phyloP scores from a whole-genome alignment of 1,139 yeast genomes.

The Blastobotrys capitulatus region DNA sequence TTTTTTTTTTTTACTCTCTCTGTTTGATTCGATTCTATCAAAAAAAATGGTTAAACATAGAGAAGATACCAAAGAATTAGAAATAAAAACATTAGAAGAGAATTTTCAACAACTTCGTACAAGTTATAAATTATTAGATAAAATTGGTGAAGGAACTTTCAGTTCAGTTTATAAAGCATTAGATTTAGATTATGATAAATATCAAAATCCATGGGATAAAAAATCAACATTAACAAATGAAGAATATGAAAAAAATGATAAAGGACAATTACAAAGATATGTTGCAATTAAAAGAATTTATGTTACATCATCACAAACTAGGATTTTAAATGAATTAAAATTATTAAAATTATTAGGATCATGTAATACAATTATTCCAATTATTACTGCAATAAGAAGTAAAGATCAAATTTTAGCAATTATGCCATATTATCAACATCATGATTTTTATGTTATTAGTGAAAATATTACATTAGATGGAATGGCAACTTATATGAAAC shows the following conservation, averaged over 20 bases:
- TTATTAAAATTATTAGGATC: slow-evolving; percentile 63
- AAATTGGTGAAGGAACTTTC: slow-evolving; percentile 94
- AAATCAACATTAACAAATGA: slow-evolving; percentile 1
- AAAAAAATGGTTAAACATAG: slow-evolving; percentile 3
- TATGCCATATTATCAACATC: slow-evolving; percentile 84
- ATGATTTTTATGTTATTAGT: slow-evolving; percentile 25
- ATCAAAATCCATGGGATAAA: slow-evolving; percentile 26
- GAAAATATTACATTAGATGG: slow-evolving; percentile 53
- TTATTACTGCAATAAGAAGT: slow-evolving; percentile 77
- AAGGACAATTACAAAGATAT: slow-evolving; percentile 38
- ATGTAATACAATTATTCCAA: slow-evolving; percentile 74
- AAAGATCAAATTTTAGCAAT: slow-evolving; percentile 93
- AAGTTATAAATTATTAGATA: slow-evolving; percentile 64
- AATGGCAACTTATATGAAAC: slow-evolving; percentile 73
- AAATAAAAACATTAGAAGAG: slow-evolving; percentile 56
- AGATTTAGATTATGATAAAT: slow-evolving; percentile 42
- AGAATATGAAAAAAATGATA: slow-evolving; percentile 3
- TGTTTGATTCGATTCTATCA: too few relatives aligned
- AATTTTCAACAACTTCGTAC: slow-evolving; percentile 58
- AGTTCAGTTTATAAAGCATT: slow-evolving; percentile 87
- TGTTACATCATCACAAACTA: slow-evolving; percentile 89
- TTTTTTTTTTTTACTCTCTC: too few relatives aligned
- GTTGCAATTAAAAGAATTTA: slow-evolving; percentile 93
- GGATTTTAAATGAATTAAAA: slow-evolving; percentile 83
- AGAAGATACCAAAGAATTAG: slow-evolving; percentile 29